These are phyloP conservation scores for Eutrema yunnanense DNA, from an alignment of 345 rosid species.

Conservation along the genomic window DNA sequence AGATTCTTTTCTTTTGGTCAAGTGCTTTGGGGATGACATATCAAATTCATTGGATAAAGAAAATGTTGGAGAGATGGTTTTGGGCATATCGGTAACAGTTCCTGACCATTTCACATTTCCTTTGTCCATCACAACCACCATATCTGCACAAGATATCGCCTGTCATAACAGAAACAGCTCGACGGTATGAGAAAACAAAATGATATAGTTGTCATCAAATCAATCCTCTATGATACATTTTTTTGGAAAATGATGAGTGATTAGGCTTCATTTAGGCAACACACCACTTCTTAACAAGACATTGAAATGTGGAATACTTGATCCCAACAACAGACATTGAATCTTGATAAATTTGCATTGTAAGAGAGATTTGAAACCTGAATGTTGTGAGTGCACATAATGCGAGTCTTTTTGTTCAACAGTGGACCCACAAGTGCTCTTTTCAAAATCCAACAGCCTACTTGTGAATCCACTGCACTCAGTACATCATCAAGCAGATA, in stretches of 20 bases:
- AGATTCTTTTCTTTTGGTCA: constrained; percentile 25
- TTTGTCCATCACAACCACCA: constrained; percentile 73
- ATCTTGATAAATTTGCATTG: neutral
- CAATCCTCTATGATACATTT: neutral
- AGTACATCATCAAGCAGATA: constrained; percentile 83
- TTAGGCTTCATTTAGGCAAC: neutral
- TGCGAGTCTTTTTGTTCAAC: constrained; percentile 47
- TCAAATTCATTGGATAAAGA: constrained; percentile 47
- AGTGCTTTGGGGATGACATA: constrained; percentile 23
- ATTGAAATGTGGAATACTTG: neutral
- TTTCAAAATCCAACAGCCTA: constrained; percentile 72
- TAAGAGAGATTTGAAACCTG: constrained; percentile 47
- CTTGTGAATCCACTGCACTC: constrained; percentile 95
- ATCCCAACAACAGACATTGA: neutral
- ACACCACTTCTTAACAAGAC: neutral
- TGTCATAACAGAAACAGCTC: constrained; percentile 23
- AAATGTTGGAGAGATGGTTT: constrained; percentile 40
- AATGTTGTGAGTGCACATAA: constrained; percentile 78
- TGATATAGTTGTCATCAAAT: neutral
- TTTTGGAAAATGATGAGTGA: neutral
- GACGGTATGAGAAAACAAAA: neutral
- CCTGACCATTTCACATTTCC: constrained; percentile 76
- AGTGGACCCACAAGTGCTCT: constrained; percentile 68
- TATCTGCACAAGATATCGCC: constrained; percentile 80
- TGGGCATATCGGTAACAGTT: constrained; percentile 49